Evolutionary conservation across 441 rosid species (phyloP).

Genomic region (Adansonia grandidieri): DNA sequence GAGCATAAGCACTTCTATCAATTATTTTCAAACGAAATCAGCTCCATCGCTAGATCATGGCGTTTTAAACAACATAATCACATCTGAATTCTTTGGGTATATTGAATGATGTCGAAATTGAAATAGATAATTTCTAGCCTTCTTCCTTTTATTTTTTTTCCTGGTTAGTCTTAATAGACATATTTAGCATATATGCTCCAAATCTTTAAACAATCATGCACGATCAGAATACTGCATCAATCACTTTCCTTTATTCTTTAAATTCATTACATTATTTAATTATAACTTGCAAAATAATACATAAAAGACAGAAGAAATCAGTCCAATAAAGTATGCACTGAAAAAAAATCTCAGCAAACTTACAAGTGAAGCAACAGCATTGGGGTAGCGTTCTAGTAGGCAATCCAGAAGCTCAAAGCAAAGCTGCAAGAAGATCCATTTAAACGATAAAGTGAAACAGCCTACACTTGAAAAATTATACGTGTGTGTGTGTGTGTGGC

Average conservation of each 20-base stretch:
- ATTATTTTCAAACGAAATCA: conserved; percentile 1
- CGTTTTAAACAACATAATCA: conserved; percentile 1
- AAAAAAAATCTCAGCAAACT: conserved; percentile 27
- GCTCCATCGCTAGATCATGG: neutral
- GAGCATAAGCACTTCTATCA: conserved; percentile 9
- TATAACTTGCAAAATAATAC: neutral
- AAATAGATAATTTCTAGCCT: neutral
- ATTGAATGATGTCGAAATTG: neutral
- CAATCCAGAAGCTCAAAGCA: conserved; percentile 86
- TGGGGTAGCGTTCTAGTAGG: conserved; percentile 63
- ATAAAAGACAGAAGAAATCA: neutral
- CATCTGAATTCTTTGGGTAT: neutral
- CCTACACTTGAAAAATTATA: conserved; percentile 19
- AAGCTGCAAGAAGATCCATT: conserved; percentile 60
- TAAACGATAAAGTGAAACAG: conserved; percentile 29
- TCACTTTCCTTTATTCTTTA: conserved; percentile 3
- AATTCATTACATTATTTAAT: neutral
- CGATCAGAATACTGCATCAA: neutral
- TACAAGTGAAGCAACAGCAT: conserved; percentile 64
- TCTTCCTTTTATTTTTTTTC: neutral
- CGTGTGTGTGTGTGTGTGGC: neutral
- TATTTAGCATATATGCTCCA: neutral
- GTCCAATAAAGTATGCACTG: conserved; percentile 1
- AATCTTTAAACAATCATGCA: neutral
- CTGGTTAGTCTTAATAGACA: neutral